These are phyloP conservation scores for Neoconidiobolus thromboides DNA, from an alignment of 371 early-diverging fungal genomes.

Conservation along the genomic window DNA sequence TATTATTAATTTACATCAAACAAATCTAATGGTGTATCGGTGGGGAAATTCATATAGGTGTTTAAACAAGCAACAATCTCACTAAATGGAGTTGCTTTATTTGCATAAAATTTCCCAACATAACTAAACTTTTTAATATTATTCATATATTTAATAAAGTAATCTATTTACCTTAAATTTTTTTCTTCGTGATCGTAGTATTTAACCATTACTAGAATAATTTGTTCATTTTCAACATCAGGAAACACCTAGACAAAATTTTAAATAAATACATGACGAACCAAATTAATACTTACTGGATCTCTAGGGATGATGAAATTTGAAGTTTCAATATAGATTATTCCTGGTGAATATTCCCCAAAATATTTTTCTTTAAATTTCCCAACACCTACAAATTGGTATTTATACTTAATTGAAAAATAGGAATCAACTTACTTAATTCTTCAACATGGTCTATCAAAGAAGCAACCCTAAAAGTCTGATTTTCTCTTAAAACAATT, in stretches of 20 bases:
- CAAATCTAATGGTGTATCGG: conserved; percentile 30
- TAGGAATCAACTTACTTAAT: conserved; percentile 17
- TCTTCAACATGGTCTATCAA: conserved; percentile 24
- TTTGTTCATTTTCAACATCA: conserved; percentile 15
- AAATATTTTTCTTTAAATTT: background rate
- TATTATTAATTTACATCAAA: conserved; percentile 33
- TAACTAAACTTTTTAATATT: conserved; percentile 17
- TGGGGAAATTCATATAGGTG: conserved; percentile 29
- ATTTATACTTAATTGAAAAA: background rate
- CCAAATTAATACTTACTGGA: background rate
- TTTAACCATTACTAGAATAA: conserved; percentile 47
- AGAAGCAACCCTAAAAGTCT: conserved; percentile 60
- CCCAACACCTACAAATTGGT: background rate
- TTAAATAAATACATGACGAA: background rate
- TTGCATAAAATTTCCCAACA: conserved; percentile 39
- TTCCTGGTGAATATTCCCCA: background rate
- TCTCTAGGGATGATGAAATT: background rate
- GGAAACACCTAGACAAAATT: conserved; percentile 9
- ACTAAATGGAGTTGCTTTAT: conserved; percentile 28
- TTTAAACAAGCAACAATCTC: conserved; percentile 38
- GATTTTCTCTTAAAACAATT: conserved; percentile 60
- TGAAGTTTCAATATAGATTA: background rate
- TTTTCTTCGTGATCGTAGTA: conserved; percentile 53
- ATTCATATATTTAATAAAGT: background rate
- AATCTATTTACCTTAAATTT: conserved; percentile 33